Evolutionary conservation across 106 monocot species (phyloP), one percentile per base, ranked within the genome.

Genomic region (Allium fistulosum): DNA sequence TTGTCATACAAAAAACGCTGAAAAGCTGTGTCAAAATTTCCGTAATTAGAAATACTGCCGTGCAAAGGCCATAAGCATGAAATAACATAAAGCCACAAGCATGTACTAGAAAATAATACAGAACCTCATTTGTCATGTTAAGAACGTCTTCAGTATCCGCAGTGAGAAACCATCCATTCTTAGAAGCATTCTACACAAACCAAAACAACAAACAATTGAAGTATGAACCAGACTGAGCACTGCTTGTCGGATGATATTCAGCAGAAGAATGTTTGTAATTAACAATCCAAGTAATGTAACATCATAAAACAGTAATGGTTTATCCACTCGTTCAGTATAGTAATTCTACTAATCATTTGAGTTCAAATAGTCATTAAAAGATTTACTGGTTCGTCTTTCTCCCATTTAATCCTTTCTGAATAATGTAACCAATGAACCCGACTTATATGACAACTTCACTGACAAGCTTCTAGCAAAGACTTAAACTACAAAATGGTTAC

Each of bases 1-100:
- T n/a, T 2, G 57, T 69, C 55, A 69, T 69, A 69, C 69, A 69
- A 69, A 69, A 69, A 57, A 12, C 58, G 69, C 57, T 46, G 57
- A 55, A 69, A 45, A 57, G 46, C 69, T 69, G 7, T 53, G 53
- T n/a, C 53, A 56, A 69, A 57, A 69, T 37, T 49, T 66, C 45
- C n/a, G 7, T 56, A 46, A 57, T 69, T 69, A 57, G 57, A 26
- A 12, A 58, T 28, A 47, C 13, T 46, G 7, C 3, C 28, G 58
- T 57, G 13, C 6, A 17, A 56, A 61, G 60, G 8, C 18, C 18
- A 61, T 45, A 9, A 57, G 10, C 11, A 69, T 53, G 46, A 3
- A 46, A 14, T 53, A 68, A 37, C 10, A 69, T n/a, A 6, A 57
- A 45, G 56, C 8, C 2, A 9, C 47, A 18, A 53, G 15, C 27